Evolutionary conservation across 2,329 filamentous ascomycete species (phyloP), one percentile per base, ranked within the genome.

Genomic region (Emergomyces orientalis): DNA sequence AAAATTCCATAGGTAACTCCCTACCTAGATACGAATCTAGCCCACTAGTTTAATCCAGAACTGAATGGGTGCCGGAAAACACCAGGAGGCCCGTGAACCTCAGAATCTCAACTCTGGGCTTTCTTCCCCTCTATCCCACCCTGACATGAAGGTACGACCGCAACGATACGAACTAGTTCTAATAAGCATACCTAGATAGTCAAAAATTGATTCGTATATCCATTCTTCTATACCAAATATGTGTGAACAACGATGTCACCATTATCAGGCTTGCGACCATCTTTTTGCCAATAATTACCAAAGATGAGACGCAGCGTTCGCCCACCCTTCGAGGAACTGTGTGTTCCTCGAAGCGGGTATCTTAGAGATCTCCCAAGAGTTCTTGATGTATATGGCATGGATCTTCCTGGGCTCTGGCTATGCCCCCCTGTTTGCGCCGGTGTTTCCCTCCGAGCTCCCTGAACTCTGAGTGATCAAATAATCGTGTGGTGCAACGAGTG

Each of bases 231-330:
- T 7, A 51, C 9, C 47, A 13, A 51, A 13, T 41, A 51, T 51
- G 47, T 51, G 25, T 25, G 25, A 54, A 2, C 25, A 54, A 32
- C 49, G 25, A 13, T 52, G 49, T n/a, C 13, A 54, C 49, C 49
- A 54, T 54, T 32, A 54, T 9, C 25, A 32, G 2, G 49, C 49
- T 19, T 54, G 43, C 6, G 51, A 54, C 13, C 27, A 55, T n/a
- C 27, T 55, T 34, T 55, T 34, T 55, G 51, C 51, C 51, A 34
- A 55, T 14, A 14, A 55, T 34, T 55, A 55, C 51, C 27, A 55
- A 27, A 27, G 27, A 55, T 55, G 51, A 27, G 8, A 32, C 14
- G 13, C 27, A 6, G 51, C 27, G 17, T 55, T 55, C 19, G 30
- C 14, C 13, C 51, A 14, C 51, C 27, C 27, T 1, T n/a, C 51